These are phyloP conservation scores for Paraconiothyrium brasiliense DNA, from an alignment of 2,329 filamentous ascomycete genomes.

Conservation along the genomic window DNA sequence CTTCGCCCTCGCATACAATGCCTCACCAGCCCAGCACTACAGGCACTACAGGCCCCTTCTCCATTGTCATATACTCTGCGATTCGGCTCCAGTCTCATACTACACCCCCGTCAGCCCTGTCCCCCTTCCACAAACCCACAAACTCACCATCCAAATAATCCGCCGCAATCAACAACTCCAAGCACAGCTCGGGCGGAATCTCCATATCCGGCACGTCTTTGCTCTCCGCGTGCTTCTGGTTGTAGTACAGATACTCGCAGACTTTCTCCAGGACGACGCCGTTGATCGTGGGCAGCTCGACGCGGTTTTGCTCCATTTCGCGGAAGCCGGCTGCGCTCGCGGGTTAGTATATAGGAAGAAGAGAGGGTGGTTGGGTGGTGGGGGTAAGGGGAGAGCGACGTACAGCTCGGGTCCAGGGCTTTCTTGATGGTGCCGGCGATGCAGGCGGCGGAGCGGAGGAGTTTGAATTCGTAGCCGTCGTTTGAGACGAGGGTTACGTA, in stretches of 20 bases:
- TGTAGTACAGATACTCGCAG: slow-evolving; percentile 85
- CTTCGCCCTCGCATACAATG: no score
- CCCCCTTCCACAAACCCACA: not conserved
- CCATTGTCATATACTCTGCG: no score
- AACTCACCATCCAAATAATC: slow-evolving; percentile 69
- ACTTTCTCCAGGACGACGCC: slow-evolving; percentile 80
- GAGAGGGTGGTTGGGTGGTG: not conserved
- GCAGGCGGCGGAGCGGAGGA: slow-evolving; percentile 74
- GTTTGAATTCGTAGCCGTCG: slow-evolving; percentile 80
- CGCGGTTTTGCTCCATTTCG: slow-evolving; percentile 71
- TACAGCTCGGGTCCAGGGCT: slow-evolving; percentile 77
- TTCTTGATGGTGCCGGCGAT: slow-evolving; percentile 77
- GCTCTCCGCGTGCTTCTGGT: slow-evolving; percentile 74
- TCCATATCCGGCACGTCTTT: slow-evolving; percentile 83
- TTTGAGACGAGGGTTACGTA: slow-evolving; percentile 81
- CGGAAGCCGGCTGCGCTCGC: slow-evolving; percentile 66
- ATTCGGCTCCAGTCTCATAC: not conserved
- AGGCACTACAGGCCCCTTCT: no score
- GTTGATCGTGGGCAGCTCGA: slow-evolving; percentile 76
- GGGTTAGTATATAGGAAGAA: not conserved
- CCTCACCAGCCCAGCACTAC: no score
- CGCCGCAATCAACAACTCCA: slow-evolving; percentile 80
- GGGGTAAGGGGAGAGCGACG: slow-evolving; percentile 28
- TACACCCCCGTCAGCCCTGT: not conserved
- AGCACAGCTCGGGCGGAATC: slow-evolving; percentile 78